Evolutionary conservation across 768 basidiomycete species (phyloP).

Genomic region (Russula emetica): DNA sequence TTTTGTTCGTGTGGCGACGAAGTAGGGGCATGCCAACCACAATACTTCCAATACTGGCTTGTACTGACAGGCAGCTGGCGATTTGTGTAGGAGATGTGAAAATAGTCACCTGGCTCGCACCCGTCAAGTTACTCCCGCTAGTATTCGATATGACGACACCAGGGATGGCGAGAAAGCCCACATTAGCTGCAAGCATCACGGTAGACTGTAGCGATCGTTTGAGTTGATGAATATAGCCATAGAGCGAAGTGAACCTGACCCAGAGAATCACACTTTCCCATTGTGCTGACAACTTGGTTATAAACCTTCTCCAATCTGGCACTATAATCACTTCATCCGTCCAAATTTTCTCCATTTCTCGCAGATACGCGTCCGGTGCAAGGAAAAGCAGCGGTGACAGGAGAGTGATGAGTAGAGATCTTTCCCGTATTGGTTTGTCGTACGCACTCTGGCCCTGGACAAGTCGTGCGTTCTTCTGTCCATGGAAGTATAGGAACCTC

Average conservation of each 20-base stretch:
- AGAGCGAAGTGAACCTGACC: background rate
- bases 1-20: slow-evolving; percentile 36
- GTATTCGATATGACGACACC: slow-evolving; percentile 26
- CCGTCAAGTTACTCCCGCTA: background rate
- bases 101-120: background rate
- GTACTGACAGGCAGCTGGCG: background rate
- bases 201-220: slow-evolving; percentile 29
- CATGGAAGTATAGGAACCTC: slow-evolving; percentile 25
- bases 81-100: background rate
- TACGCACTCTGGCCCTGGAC: slow-evolving; percentile 9
- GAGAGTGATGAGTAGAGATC: slow-evolving; percentile 15
- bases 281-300: slow-evolving; percentile 9
- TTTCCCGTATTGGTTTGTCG: background rate
- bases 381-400: slow-evolving; percentile 18
- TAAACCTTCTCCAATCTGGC: slow-evolving; percentile 14
- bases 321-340: slow-evolving; percentile 15
- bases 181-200: slow-evolving; percentile 36
- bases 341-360: slow-evolving; percentile 18
- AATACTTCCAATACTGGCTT: slow-evolving; percentile 11
- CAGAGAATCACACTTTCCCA: slow-evolving; percentile 19
- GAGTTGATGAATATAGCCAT: background rate
- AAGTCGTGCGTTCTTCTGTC: slow-evolving; percentile 22
- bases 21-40: background rate
- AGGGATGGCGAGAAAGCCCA: slow-evolving; percentile 39
- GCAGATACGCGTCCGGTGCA: slow-evolving; percentile 19